Evolutionary conservation across 2,329 filamentous ascomycete genomes (phyloP), one percentile per base, ranked within the genome.

Genomic region (Thelonectria blattea): DNA sequence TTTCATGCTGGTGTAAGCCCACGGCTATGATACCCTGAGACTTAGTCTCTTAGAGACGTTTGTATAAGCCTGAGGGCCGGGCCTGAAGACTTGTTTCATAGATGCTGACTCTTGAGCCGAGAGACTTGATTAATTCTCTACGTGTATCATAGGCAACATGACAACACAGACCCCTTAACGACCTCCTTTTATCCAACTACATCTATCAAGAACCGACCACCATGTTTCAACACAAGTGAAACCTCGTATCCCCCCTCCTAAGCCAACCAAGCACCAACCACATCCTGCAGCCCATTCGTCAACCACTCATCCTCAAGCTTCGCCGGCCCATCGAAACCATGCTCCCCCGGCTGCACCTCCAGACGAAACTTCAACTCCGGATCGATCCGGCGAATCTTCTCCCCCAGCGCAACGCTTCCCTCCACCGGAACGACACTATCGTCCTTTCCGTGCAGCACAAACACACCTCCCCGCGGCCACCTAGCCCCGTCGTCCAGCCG

Each of bases 381-480:
- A 24, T 59, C 56, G 22, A 53, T 5, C 8, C 32, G 11, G 20
- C 42, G 11, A 3, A 59, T 3, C 45, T 45, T n/a, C 3, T 49
- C 9, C 4, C 18, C 2, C 5, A 59, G 27, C 8, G 42, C 47
- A 12, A 37, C 3, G 20, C 50, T 59, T 5, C 56, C 56, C 24
- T 49, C 45, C 2, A 45, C 39, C 6, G 50, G 56, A 14, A 59
- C 56, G 9, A 50, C 27, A 8, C 9, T 39, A 14, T 59, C 56
- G 12, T 39, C 45, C 20, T 50, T 53, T 10, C 56, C 56, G n/a
- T 59, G 56, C 43, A 27, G 39, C 6, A 59, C 20, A 12, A 59
- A 45, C 1, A 59, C 50, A 7, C 56, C 51, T 2, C 56, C 50
- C 18, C 50, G 56, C 2, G 56, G 56, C 30, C 53, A 59, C 12